Evolutionary conservation across 306 rosid species (phyloP).

Genomic region (Cotoneaster glaucophyllus): DNA sequence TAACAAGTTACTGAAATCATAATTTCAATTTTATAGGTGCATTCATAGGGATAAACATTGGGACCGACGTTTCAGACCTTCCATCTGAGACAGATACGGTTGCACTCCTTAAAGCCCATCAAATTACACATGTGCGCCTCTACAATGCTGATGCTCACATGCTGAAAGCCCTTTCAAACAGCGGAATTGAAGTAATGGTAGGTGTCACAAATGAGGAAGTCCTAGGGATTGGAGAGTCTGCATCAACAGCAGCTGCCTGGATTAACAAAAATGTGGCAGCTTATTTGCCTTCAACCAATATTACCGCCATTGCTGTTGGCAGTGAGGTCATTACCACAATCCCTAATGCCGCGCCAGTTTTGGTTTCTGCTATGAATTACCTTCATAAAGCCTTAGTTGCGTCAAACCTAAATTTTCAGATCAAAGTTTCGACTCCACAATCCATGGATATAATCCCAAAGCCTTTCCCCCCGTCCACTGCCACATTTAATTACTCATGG

Average conservation of each 20-base stretch:
- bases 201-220: constrained; percentile 74
- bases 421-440: constrained; percentile 80
- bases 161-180: constrained; percentile 70
- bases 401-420: constrained; percentile 56
- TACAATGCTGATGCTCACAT: constrained; percentile 64
- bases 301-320: constrained; percentile 82
- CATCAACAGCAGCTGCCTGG: constrained; percentile 82
- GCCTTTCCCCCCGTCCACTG: constrained; percentile 86
- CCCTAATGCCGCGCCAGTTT: constrained; percentile 66
- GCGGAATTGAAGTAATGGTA: constrained; percentile 64
- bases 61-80: constrained; percentile 61
- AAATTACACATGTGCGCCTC: constrained; percentile 69
- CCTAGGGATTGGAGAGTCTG: constrained; percentile 62
- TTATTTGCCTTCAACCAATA: constrained; percentile 72
- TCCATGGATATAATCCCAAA: constrained; percentile 73
- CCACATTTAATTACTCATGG: constrained; percentile 64
- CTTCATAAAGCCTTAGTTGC: constrained; percentile 78
- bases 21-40: constrained; percentile 61
- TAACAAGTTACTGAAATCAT: constrained; percentile 2
- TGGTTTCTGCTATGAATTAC: constrained; percentile 79
- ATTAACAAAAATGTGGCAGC: constrained; percentile 72
- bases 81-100: constrained; percentile 61
- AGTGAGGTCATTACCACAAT: constrained; percentile 74
- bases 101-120: constrained; percentile 64
- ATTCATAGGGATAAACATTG: constrained; percentile 78